A percentile compares a stretch with the other conserved stretches of the same genome.
phyloP scores from a whole-genome alignment of 371 early-diverging fungal genomes.

The Mucor irregularis region DNA sequence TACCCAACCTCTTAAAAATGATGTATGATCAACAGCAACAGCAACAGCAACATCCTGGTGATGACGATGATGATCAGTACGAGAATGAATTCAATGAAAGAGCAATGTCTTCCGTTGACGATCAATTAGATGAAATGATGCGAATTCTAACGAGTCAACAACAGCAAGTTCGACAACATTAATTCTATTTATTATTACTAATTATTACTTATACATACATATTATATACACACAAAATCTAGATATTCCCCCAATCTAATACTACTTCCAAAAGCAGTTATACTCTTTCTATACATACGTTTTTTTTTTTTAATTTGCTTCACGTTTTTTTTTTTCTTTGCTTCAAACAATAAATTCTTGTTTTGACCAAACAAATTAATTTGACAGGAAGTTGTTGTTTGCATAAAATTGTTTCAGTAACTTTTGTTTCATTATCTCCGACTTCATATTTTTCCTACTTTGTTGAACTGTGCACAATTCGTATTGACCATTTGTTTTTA shows the following conservation, averaged over 20 bases:
- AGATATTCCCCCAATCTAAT: neutral
- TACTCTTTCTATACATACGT: too few species aligned
- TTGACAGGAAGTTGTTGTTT: too few species aligned
- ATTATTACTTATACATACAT: neutral
- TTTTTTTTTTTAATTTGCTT: too few species aligned
- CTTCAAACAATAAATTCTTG: too few species aligned
- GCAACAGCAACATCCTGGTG: constrained; percentile 18
- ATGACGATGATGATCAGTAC: constrained; percentile 8
- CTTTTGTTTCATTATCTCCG: too few species aligned
- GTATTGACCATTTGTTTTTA: too few species aligned
- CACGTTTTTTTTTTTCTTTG: too few species aligned
- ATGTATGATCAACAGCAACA: too few species aligned
- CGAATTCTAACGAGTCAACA: constrained; percentile 19
- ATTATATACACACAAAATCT: neutral
- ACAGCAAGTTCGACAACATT: neutral
- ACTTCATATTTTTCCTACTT: too few species aligned
- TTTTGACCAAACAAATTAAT: too few species aligned
- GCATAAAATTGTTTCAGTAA: too few species aligned
- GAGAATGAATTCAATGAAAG: constrained; percentile 3
- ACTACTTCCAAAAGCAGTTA: neutral
- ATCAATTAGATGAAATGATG: constrained; percentile 43
- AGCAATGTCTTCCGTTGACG: constrained; percentile 29
- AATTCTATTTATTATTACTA: neutral
- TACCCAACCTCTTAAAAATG: constrained; percentile 41
- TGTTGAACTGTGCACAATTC: too few species aligned